Evolutionary conservation across 2,329 filamentous ascomycete species (phyloP), one percentile per base, ranked within the genome.

Genomic region (Aulographum hederae): DNA sequence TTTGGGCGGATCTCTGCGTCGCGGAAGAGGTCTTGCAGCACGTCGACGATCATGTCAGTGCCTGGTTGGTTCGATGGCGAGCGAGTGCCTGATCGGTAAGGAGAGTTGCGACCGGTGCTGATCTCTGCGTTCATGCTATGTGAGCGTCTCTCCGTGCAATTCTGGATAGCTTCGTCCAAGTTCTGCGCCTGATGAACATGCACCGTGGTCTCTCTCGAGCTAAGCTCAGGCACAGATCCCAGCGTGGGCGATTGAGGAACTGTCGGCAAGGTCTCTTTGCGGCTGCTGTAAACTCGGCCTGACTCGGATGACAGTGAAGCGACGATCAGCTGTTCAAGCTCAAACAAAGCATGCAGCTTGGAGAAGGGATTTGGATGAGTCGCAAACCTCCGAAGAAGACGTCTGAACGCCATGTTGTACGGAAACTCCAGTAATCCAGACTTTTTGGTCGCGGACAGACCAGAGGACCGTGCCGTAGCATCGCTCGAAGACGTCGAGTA

Each of bases 311-410:
- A 70, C 10, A 86, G 55, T 0, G 78, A 86, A 1, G 79, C 78
- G 17, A 79, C 61, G 34, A 92, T 80, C 28, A 98, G 65, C 26
- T 77, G 71, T 45, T 91, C 75, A 4, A 98, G 63, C 48, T 94
- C 82, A 37, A 77, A 73, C 4, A 95, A 60, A 0, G 80, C 77
- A 40, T 77, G 75, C 10, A 98, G 65, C 53, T 98, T 98, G 15
- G 71, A 67, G 41, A 78, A 78, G 0, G 89, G 89, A 46, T 89
- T 92, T 0, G 81, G 79, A 41, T 91, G 80, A 3, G 85, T 79
- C 26, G 80, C 82, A 42, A 98, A 92, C 57, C 82, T 84, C 39
- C 72, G 73, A 19, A 95, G 61, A 1, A 95, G 62, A 10, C 76
- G 73, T 40, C 73, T 66, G 46, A 92, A 94, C 1, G 84, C 78